Percentiles rank a stretch among this genome's conserved stretches.
Conservation (phyloP, 345 rosid species). For the Sisymbrium altissimum region DNA sequence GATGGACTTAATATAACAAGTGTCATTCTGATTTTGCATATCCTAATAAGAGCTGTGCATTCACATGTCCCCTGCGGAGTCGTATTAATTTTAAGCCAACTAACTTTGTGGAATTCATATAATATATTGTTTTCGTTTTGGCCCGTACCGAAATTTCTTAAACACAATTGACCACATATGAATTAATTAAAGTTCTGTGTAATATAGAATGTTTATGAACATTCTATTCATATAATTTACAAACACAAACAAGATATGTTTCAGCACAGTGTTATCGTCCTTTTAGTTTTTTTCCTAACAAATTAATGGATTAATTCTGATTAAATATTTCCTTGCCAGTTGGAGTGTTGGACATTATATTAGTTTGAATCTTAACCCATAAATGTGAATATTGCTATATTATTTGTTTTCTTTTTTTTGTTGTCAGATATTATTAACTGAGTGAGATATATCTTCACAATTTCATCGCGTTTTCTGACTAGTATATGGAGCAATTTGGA, state of each 20-base stretch:
- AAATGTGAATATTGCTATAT: background rate
- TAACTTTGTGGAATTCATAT: constrained; percentile 25
- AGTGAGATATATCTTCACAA: background rate
- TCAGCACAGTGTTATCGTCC: background rate
- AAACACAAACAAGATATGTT: constrained; percentile 12
- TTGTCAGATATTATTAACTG: background rate
- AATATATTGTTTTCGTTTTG: constrained; percentile 15
- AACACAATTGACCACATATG: background rate
- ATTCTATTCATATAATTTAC: constrained; percentile 5
- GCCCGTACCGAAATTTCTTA: background rate
- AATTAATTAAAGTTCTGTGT: background rate
- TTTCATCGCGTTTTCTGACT: background rate
- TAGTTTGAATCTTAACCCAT: background rate
- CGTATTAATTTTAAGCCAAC: constrained; percentile 26
- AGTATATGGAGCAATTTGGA: background rate
- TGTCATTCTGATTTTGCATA: constrained; percentile 30
- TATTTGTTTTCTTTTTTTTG: background rate
- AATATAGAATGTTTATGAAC: constrained; percentile 30
- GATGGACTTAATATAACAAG: constrained; percentile 25
- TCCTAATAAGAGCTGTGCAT: constrained; percentile 27
- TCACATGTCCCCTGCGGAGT: constrained; percentile 27
- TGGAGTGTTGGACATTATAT: background rate
- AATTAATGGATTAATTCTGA: background rate
- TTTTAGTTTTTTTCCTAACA: background rate
- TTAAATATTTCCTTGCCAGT: background rate